Conservation (phyloP, 2,329 filamentous ascomycete genomes). For the Sclerotinia subarctica region DNA sequence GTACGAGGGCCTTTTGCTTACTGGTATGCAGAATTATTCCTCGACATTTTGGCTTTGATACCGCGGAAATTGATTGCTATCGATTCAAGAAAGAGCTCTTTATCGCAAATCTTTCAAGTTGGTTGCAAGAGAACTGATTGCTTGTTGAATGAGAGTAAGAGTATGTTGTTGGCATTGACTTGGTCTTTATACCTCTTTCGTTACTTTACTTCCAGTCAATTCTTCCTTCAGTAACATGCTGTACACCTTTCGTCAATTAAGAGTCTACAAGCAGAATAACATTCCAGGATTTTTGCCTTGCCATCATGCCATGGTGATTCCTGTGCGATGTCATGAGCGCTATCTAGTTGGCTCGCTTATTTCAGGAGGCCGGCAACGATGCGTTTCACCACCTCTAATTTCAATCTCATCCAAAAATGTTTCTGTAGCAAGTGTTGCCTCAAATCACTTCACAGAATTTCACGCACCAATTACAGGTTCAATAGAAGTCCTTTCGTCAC, state of each 20-base stretch:
- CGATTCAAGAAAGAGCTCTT: not conserved
- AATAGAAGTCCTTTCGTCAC: not conserved
- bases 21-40: conserved; percentile 2
- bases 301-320: not conserved
- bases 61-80: not conserved
- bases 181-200: not conserved
- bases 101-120: too few species aligned
- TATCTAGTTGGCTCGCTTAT: not conserved
- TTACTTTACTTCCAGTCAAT: not conserved
- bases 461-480: not conserved
- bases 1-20: not conserved
- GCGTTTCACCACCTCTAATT: not conserved
- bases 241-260: not conserved
- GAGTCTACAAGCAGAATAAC: not conserved
- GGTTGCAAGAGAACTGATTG: not conserved
- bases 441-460: too few species aligned
- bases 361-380: not conserved
- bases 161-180: too few species aligned
- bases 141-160: not conserved
- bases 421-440: not conserved
- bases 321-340: not conserved
- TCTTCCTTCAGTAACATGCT: not conserved
- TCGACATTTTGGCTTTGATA: not conserved
- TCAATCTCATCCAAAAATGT: not conserved
- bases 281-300: not conserved